Base-by-base conservation (phyloP, 371 early-diverging fungal genomes). In the Rhizomucor pusillus region DNA sequence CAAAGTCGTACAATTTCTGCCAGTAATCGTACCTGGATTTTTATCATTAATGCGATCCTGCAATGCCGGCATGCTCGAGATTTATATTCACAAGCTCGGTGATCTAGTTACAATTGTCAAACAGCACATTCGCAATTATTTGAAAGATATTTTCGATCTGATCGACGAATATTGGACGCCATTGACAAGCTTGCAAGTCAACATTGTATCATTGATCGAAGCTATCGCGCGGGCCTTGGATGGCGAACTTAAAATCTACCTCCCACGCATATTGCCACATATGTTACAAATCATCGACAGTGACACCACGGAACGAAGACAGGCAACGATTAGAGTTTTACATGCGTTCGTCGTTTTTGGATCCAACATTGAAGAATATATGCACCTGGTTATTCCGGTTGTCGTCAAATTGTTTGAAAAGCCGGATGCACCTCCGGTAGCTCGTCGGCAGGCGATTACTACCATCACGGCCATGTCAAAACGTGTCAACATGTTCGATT, bases 321-420 rank as follows among this genome's bases (percentile, higher is more conserved):
- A 78, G 37, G 82, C 92, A 0, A 91, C 95, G 0, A 73, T 83
- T 39, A 82, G 86, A 47, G 92, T 91, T 0, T 69, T 98, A 39
- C 89, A 94, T 56, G 88, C 92, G 0, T 77, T 98, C 65, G 82
- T 85, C 39, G 82, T 88, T 1, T 90, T 97, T 77, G 93, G 96
- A 14, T 71, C 89, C 23, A 93, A 89, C 55, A 84, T 97, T 53
- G 97, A 97, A 63, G 94, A 95, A 51, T 94, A 94, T 59, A 81
- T 97, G 78, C 93, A 93, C 60, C 73, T 98, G 20, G 90, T 97
- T 9, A 84, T 96, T 45, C 98, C 96, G 5, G 89, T 86, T 5
- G 80, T 98, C 12, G 88, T 96, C 46, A 69, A 78, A 41, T 79
- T 93, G 41, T 86, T 95, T 60, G 95, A 94, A 60, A 79, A 82